Evolutionary conservation across 208 protist genomes (phyloP).

Genomic region (Crithidia expoeki): DNA sequence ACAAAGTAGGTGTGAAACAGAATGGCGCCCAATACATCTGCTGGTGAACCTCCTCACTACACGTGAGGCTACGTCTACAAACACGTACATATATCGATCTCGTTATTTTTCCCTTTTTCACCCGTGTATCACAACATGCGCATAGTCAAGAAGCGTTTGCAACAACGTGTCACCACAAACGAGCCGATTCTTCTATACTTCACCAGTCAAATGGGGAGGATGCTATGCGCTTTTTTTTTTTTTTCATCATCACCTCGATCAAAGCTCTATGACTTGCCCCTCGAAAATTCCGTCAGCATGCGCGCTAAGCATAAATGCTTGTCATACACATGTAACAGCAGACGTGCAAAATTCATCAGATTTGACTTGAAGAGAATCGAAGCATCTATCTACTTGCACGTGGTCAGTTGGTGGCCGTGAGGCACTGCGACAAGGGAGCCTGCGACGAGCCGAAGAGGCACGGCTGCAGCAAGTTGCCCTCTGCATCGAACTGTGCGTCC

Average conservation of each 20-base stretch:
- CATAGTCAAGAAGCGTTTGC: neutral
- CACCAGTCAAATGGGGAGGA: constrained; percentile 1
- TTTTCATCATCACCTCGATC: too few relatives aligned
- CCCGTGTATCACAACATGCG: neutral
- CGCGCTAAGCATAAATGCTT: too few relatives aligned
- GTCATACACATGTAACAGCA: too few relatives aligned
- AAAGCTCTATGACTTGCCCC: too few relatives aligned
- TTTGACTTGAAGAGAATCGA: too few relatives aligned
- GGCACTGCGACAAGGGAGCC: constrained; percentile 32
- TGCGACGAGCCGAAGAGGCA: constrained; percentile 68
- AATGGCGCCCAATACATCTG: constrained; percentile 8
- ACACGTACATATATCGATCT: neutral
- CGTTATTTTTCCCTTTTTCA: neutral
- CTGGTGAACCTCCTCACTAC: neutral
- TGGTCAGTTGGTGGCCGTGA: constrained; percentile 1
- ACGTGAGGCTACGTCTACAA: neutral
- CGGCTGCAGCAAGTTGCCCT: constrained; percentile 39
- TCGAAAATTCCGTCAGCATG: too few relatives aligned
- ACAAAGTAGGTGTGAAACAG: constrained; percentile 4
- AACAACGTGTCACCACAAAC: neutral
- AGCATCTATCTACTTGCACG: too few relatives aligned
- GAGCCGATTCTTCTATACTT: neutral
- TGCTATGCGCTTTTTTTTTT: neutral
- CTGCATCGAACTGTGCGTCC: constrained; percentile 55
- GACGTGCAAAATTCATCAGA: too few relatives aligned